Conservation (phyloP, 768 basidiomycete genomes). For the Serendipita indica region DNA sequence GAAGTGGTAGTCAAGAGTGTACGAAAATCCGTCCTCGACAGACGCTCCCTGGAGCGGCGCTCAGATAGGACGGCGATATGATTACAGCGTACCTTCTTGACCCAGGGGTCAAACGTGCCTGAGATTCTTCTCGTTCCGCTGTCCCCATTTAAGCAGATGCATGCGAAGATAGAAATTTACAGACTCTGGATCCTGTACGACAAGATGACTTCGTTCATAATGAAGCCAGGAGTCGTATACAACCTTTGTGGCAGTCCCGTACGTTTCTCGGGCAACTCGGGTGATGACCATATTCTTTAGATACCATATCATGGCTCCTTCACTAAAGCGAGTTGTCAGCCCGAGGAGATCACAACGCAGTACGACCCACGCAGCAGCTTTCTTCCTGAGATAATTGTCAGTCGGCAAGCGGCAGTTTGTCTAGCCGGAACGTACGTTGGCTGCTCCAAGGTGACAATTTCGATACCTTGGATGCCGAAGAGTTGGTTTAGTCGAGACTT, state of each 20-base stretch:
- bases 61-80: neutral
- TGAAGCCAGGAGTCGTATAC: neutral
- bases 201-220: neutral
- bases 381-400: neutral
- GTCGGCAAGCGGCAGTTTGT: neutral
- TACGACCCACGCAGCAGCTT: slow-evolving; percentile 4
- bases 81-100: neutral
- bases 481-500: neutral
- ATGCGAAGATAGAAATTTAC: neutral
- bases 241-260: neutral
- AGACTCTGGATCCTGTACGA: neutral
- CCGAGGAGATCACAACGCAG: too few relatives aligned
- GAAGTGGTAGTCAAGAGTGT: neutral
- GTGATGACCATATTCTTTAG: neutral
- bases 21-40: neutral
- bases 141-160: neutral
- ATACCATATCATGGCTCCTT: slow-evolving; percentile 2
- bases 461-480: neutral
- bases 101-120: neutral
- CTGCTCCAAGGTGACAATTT: slow-evolving; percentile 6
- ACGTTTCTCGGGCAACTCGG: neutral
- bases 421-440: neutral
- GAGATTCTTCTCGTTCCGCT: neutral
- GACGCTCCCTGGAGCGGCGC: neutral
- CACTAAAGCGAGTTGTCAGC: too few relatives aligned